Conservation (phyloP, 345 rosid species). For the Populus nigra region DNA sequence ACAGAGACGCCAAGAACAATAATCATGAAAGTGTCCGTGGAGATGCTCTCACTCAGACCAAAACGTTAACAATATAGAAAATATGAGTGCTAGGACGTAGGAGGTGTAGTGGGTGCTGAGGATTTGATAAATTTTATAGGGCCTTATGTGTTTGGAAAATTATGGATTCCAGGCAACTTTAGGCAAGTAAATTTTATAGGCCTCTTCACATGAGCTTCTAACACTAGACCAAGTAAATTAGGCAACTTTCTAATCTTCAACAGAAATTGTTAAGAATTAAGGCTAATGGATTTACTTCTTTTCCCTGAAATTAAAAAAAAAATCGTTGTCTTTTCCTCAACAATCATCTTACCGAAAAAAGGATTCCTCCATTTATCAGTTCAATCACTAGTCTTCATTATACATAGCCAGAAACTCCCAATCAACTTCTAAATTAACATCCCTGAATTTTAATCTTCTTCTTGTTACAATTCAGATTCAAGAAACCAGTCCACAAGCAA, state of each 20-base stretch:
- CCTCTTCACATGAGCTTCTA: neutral
- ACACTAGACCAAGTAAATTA: neutral
- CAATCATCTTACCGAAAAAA: neutral
- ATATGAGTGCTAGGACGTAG: neutral
- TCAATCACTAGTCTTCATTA: neutral
- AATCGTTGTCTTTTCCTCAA: neutral
- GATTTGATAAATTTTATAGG: neutral
- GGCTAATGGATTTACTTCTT: neutral
- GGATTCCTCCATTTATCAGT: neutral
- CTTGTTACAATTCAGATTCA: neutral
- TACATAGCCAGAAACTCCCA: neutral
- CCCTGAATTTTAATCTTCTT: neutral
- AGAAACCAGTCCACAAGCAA: neutral
- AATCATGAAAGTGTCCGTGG: conserved; percentile 19
- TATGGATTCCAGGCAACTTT: neutral
- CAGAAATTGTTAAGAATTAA: neutral
- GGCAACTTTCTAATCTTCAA: neutral
- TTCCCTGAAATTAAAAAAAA: neutral
- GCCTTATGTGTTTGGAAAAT: neutral
- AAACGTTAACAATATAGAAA: neutral
- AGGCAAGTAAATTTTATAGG: too few species aligned
- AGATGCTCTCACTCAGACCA: neutral
- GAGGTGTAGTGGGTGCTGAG: neutral
- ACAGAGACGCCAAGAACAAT: conserved; percentile 61
- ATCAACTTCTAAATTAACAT: conserved; percentile 1